These are phyloP conservation scores for Albifimbria verrucaria DNA, from an alignment of 2,329 filamentous ascomycete genomes.

Conservation along the genomic window DNA sequence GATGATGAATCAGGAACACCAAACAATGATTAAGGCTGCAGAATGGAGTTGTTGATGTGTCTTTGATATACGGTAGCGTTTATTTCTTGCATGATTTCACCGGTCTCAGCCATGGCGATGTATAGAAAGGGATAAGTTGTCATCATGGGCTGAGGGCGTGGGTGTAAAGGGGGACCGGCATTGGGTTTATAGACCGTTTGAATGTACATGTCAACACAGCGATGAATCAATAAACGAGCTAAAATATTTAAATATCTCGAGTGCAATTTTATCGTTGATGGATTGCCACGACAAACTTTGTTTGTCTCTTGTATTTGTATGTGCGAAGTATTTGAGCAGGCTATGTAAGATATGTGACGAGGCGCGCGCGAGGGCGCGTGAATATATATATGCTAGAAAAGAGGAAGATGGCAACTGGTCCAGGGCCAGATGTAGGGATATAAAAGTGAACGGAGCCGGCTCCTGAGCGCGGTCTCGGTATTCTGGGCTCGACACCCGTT, in stretches of 20 bases:
- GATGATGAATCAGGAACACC: background rate
- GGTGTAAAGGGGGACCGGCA: background rate
- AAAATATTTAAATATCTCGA: too few relatives aligned
- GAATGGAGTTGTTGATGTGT: background rate
- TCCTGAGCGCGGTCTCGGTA: background rate
- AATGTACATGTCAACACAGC: background rate
- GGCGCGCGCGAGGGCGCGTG: background rate
- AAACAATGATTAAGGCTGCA: background rate
- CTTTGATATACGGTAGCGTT: background rate
- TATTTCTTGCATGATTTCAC: background rate
- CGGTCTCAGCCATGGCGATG: background rate
- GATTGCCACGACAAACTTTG: too few relatives aligned
- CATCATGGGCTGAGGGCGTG: background rate
- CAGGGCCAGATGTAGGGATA: too few relatives aligned
- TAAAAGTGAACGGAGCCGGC: slow-evolving; percentile 11
- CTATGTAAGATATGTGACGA: background rate
- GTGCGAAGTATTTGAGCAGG: background rate
- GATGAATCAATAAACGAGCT: too few relatives aligned
- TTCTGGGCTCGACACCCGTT: background rate
- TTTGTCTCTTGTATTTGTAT: background rate
- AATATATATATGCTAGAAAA: background rate
- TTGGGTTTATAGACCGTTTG: background rate
- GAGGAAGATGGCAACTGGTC: background rate
- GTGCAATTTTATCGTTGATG: too few relatives aligned
- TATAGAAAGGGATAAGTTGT: background rate